Base-by-base conservation (phyloP, 805 yeast species). In the Lipomyces kockii region DNA sequence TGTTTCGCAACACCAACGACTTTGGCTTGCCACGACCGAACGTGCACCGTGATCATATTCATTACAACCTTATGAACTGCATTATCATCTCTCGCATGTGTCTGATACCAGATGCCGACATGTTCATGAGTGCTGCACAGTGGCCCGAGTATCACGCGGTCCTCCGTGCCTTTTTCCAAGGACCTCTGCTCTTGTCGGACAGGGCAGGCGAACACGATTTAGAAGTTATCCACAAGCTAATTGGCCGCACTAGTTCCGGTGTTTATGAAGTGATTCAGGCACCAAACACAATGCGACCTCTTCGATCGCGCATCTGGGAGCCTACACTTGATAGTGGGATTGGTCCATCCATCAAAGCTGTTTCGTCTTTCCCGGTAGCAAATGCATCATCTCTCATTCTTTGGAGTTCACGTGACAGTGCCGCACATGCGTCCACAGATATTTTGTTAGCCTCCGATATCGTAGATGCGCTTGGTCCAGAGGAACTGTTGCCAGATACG, bases 101-200 rank as follows among this genome's bases (percentile, higher is more conserved):
- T 43, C 58, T 58, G 20, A 17, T 58, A 6, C 61, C 61, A 7
- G 61, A 58, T 49, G 61, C 61, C 6, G 61, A 58, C 37, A 58
- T 58, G 61, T 58, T 58, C 35, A 58, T 58, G 61, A 12, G 63
- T n/a, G 58, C 60, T 6, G 61, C 61, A 14, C 61, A 58, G 27
- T 58, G 61, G 61, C 61, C 61, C 5, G 61, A 46, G 29, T 58
- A 58, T 57, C 61, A 58, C 20, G 61, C 61, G 11, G 61, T 58
- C 7, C 61, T 58, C 7, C 52, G 61, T 14, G 52, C 61, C 14
- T 58, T 22, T 14, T 58, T 58, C 14, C 63, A 64, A 1, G 61
- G 61, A 25, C 54, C 54, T 7, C 6, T 58, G 2, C 20, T 58
- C 9, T 20, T 58, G 17, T 35, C 61, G 12, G 61, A 58, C 22